Conservation (phyloP, 129 eudicot genomes). For the Artemisia annua region DNA sequence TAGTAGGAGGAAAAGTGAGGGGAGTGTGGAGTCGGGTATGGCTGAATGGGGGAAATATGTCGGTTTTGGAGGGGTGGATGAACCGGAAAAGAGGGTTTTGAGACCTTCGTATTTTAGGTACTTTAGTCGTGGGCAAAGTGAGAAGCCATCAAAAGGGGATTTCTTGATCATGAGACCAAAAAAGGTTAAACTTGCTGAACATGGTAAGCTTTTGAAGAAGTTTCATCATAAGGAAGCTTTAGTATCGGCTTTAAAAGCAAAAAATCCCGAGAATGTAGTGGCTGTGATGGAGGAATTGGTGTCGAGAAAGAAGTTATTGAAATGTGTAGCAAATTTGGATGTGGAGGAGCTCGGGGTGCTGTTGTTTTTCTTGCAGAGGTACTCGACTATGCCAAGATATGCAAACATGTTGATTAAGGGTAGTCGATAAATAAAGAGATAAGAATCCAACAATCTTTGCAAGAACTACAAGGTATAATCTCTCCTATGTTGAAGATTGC, state of each 20-base stretch:
- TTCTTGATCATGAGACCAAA: slow-evolving; percentile 58
- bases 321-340: slow-evolving; percentile 68
- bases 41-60: slow-evolving; percentile 37
- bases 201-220: slow-evolving; percentile 74
- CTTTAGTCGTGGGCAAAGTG: slow-evolving; percentile 73
- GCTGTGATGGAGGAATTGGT: slow-evolving; percentile 97
- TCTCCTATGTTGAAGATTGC: slow-evolving; percentile 84
- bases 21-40: slow-evolving; percentile 28
- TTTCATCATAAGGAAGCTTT: slow-evolving; percentile 92
- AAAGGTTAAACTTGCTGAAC: slow-evolving; percentile 82
- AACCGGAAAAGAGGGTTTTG: slow-evolving; percentile 49
- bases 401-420: slow-evolving; percentile 54
- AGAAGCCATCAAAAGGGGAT: slow-evolving; percentile 84
- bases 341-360: slow-evolving; percentile 69
- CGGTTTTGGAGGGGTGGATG: slow-evolving; percentile 42
- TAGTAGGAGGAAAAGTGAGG: slow-evolving; percentile 64
- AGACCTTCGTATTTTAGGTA: slow-evolving; percentile 83
- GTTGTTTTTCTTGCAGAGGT: slow-evolving; percentile 67
- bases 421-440: slow-evolving; percentile 77
- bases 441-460: slow-evolving; percentile 68
- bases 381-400: slow-evolving; percentile 69
- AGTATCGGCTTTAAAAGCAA: slow-evolving; percentile 62
- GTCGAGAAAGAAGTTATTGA: slow-evolving; percentile 73
- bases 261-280: slow-evolving; percentile 66
- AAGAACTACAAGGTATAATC: slow-evolving; percentile 88